Evolutionary conservation across 2,329 filamentous ascomycete genomes (phyloP).

Genomic region (Dothideomycetidae sp.): DNA sequence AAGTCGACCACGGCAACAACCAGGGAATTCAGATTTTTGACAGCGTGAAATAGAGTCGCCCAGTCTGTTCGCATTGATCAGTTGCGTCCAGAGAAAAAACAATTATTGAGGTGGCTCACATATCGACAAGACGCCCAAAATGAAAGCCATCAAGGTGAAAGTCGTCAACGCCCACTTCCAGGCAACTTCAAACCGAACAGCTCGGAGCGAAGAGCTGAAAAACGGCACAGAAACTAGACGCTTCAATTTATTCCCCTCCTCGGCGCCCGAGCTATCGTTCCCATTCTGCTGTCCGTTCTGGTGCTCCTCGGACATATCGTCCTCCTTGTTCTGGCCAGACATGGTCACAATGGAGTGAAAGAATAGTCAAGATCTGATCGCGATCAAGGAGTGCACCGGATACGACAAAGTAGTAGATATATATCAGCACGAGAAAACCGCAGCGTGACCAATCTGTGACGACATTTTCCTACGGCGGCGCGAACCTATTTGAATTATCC

Average conservation of each 20-base stretch:
- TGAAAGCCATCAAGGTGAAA: slow-evolving; percentile 40
- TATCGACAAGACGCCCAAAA: slow-evolving; percentile 42
- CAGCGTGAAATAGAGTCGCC: slow-evolving; percentile 40
- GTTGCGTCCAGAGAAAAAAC: not conserved
- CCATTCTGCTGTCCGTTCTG: slow-evolving; percentile 5
- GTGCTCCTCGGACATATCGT: slow-evolving; percentile 1
- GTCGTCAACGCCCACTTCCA: slow-evolving; percentile 31
- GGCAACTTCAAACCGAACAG: slow-evolving; percentile 27
- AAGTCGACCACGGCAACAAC: slow-evolving; percentile 49
- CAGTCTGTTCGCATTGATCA: slow-evolving; percentile 28
- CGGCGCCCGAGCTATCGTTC: slow-evolving; percentile 6
- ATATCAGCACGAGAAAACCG: too few relatives aligned
- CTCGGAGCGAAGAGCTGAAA: slow-evolving; percentile 28
- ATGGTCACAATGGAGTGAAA: too few relatives aligned
- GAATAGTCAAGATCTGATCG: too few relatives aligned
- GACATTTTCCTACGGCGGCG: too few relatives aligned
- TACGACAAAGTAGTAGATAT: too few relatives aligned
- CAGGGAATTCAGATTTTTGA: slow-evolving; percentile 35
- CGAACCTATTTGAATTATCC: too few relatives aligned
- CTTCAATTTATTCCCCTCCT: slow-evolving; percentile 8
- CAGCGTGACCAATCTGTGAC: too few relatives aligned
- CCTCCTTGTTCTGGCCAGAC: not conserved
- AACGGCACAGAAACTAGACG: slow-evolving; percentile 30
- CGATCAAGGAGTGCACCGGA: too few relatives aligned
- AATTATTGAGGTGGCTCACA: slow-evolving; percentile 19